phyloP scores from a whole-genome alignment of 768 basidiomycete species.

The Tephrocybe sp. region DNA sequence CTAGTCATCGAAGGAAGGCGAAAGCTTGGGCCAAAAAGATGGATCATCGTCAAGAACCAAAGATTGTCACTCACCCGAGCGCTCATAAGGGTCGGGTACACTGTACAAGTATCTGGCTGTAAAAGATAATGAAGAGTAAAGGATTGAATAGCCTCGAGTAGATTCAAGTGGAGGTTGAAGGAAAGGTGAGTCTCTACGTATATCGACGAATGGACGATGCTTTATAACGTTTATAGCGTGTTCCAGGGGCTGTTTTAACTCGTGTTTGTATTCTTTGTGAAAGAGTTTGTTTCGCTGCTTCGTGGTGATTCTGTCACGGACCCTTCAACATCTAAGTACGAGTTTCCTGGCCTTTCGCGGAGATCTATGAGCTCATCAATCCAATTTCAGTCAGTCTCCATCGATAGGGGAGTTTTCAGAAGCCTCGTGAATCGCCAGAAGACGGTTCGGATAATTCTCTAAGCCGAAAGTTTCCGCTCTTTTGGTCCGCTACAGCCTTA shows the following conservation, averaged over 20 bases:
- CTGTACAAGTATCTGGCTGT: too few relatives aligned
- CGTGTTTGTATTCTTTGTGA: slow-evolving; percentile 5
- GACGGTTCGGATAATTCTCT: neutral
- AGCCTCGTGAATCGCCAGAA: slow-evolving; percentile 11
- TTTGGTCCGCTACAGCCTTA: too few relatives aligned
- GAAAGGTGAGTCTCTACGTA: neutral
- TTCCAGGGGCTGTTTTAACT: neutral
- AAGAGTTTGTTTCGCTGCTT: neutral
- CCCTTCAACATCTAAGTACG: slow-evolving; percentile 19
- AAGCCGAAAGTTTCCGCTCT: slow-evolving; percentile 6
- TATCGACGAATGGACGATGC: neutral
- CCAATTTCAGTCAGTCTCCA: slow-evolving; percentile 21
- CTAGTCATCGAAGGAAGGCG: too few relatives aligned
- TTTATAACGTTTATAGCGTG: too few relatives aligned
- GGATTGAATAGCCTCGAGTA: too few relatives aligned
- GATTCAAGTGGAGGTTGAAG: too few relatives aligned
- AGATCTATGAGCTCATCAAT: slow-evolving; percentile 15
- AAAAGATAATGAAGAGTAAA: too few relatives aligned
- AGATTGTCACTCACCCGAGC: too few relatives aligned
- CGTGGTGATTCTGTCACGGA: too few relatives aligned
- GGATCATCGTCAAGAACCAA: too few relatives aligned
- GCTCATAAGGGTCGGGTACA: too few relatives aligned
- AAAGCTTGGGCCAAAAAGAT: too few relatives aligned
- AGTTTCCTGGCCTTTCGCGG: slow-evolving; percentile 22
- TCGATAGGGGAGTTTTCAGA: slow-evolving; percentile 21